Conservation (phyloP, 768 basidiomycete genomes). For the Cyathus striatus region DNA sequence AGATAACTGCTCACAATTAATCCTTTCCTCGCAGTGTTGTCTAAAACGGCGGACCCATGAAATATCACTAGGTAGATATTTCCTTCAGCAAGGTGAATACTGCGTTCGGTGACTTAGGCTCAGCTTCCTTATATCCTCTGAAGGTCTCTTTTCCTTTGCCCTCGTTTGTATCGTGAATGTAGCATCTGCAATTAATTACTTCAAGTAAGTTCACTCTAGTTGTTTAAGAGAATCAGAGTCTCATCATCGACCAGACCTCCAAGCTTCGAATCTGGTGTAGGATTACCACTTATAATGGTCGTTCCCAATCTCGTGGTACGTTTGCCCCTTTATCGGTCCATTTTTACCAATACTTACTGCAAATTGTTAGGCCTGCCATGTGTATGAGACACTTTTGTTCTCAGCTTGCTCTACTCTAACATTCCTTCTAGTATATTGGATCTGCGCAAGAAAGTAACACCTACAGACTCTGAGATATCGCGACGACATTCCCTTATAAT, state of each 20-base stretch:
- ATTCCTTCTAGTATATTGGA: constrained; percentile 27
- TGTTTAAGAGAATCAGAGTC: too few species aligned
- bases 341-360: background rate
- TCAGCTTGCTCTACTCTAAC: too few species aligned
- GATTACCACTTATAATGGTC: constrained; percentile 29
- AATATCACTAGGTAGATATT: constrained; percentile 19
- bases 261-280: constrained; percentile 24
- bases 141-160: background rate
- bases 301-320: constrained; percentile 33
- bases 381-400: too few species aligned
- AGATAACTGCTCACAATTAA: background rate
- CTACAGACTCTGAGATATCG: constrained; percentile 25
- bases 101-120: background rate
- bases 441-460: constrained; percentile 28
- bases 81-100: background rate
- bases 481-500: constrained; percentile 24
- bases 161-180: background rate
- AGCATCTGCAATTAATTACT: constrained; percentile 19
- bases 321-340: background rate
- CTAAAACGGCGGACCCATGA: constrained; percentile 16
- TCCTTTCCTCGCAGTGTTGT: constrained; percentile 15
- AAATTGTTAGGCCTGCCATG: constrained; percentile 30
- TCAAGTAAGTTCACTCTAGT: too few species aligned
- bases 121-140: background rate
- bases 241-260: constrained; percentile 26